phyloP scores from a whole-genome alignment of 2,329 filamentous ascomycete species.

The Fusarium luffae region DNA sequence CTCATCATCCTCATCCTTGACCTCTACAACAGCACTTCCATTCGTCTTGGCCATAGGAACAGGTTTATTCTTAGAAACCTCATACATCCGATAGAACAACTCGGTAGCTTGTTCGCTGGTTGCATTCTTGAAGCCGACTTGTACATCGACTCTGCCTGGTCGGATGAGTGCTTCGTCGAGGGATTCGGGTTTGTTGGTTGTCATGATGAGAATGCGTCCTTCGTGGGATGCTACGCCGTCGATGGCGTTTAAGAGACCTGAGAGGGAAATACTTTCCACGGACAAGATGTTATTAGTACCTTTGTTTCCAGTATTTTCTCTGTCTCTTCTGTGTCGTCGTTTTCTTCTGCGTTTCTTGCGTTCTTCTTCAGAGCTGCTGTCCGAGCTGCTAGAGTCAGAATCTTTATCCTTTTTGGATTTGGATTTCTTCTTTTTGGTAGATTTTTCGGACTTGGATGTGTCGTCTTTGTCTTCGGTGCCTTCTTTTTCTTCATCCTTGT shows the following conservation, averaged over 20 bases:
- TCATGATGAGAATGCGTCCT: constrained; percentile 84
- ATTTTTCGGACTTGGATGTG: constrained; percentile 15
- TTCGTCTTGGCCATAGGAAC: constrained; percentile 19
- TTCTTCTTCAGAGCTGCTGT: constrained; percentile 44
- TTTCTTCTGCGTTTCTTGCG: constrained; percentile 35
- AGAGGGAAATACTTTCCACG: constrained; percentile 72
- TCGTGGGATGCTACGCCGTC: constrained; percentile 85
- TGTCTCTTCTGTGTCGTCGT: constrained; percentile 33
- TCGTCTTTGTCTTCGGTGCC: constrained; percentile 10
- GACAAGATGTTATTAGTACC: constrained; percentile 39
- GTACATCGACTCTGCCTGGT: constrained; percentile 77
- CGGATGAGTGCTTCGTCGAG: constrained; percentile 80
- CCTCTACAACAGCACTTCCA: constrained; percentile 12
- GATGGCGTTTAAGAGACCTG: constrained; percentile 83
- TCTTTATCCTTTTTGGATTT: constrained; percentile 47
- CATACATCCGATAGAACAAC: constrained; percentile 72
- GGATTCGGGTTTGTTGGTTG: constrained; percentile 78
- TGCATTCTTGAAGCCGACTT: constrained; percentile 72
- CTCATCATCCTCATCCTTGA: constrained; percentile 46
- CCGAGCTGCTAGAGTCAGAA: constrained; percentile 34
- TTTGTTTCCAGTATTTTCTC: constrained; percentile 34
- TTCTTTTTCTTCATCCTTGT: constrained; percentile 41
- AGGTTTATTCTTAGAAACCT: constrained; percentile 49
- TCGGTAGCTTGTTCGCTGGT: constrained; percentile 66
- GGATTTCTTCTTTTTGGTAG: constrained; percentile 36